These are phyloP conservation scores for Dactylonectria estremocensis DNA, from an alignment of 2,329 filamentous ascomycete genomes.

Conservation along the genomic window DNA sequence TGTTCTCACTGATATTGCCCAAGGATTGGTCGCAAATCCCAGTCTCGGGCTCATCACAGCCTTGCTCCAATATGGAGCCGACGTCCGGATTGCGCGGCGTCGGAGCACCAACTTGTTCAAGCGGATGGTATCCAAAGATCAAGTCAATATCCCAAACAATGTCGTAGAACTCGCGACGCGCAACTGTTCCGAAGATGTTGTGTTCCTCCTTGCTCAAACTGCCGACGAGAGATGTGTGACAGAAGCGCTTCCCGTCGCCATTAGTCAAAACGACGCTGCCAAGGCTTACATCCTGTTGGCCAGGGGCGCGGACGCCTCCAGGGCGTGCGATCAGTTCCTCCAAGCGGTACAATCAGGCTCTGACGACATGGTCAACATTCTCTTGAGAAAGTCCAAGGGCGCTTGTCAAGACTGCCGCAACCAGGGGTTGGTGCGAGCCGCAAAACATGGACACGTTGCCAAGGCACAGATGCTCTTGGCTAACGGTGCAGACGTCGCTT, in stretches of 20 bases:
- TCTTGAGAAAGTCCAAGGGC: slow-evolving; percentile 8
- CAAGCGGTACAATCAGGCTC: not conserved
- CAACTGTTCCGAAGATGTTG: slow-evolving; percentile 11
- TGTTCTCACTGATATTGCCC: not conserved
- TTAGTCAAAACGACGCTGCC: slow-evolving; percentile 5
- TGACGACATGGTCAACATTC: slow-evolving; percentile 19
- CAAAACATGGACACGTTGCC: not conserved
- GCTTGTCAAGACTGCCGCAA: slow-evolving; percentile 27
- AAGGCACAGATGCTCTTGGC: slow-evolving; percentile 15
- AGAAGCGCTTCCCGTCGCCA: slow-evolving; percentile 31
- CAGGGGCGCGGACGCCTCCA: slow-evolving; percentile 19
- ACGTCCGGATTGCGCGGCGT: slow-evolving; percentile 3
- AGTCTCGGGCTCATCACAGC: slow-evolving; percentile 1
- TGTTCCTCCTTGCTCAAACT: slow-evolving; percentile 21
- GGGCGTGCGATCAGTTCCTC: slow-evolving; percentile 15
- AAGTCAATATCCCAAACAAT: slow-evolving; percentile 19
- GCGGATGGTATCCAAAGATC: slow-evolving; percentile 4
- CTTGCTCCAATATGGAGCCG: slow-evolving; percentile 2
- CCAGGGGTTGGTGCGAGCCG: slow-evolving; percentile 13
- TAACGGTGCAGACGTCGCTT: slow-evolving; percentile 10
- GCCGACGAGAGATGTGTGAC: slow-evolving; percentile 20
- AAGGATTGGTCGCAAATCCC: not conserved
- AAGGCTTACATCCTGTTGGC: slow-evolving; percentile 31
- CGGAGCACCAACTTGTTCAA: slow-evolving; percentile 12
- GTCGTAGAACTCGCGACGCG: slow-evolving; percentile 15